Conservation (phyloP, 1,139 yeast species). For the Kurtzmaniella quercitrusa region DNA sequence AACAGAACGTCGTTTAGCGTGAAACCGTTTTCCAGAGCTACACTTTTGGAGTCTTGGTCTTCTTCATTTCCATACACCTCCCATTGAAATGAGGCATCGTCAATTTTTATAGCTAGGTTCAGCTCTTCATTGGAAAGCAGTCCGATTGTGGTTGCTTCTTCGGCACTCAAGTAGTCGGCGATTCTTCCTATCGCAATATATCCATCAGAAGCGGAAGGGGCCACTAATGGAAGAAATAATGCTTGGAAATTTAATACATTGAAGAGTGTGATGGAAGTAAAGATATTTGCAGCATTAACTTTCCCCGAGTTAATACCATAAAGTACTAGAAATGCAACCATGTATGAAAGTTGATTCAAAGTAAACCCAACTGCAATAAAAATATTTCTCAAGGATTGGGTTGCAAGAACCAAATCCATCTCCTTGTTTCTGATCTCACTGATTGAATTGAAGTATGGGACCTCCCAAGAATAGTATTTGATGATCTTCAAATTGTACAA, state of each 20-base stretch:
- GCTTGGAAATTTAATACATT: conserved; percentile 44
- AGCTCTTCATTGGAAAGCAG: conserved; percentile 6
- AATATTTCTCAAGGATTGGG: conserved; percentile 54
- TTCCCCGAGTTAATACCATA: conserved; percentile 42
- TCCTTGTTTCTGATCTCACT: conserved; percentile 43
- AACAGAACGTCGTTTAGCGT: conserved; percentile 33
- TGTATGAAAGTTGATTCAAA: conserved; percentile 60
- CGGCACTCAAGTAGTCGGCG: conserved; percentile 37
- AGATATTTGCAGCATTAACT: conserved; percentile 63
- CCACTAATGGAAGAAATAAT: conserved; percentile 64
- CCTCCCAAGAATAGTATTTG: conserved; percentile 68
- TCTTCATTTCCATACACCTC: conserved; percentile 34
- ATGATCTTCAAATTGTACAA: conserved; percentile 62
- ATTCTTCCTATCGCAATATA: conserved; percentile 55
- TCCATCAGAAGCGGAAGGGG: conserved; percentile 64
- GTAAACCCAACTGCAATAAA: conserved; percentile 51
- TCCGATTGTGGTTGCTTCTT: conserved; percentile 12
- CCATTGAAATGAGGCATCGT: conserved; percentile 31
- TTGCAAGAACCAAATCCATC: conserved; percentile 39
- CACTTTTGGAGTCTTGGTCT: conserved; percentile 9
- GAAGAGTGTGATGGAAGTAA: conserved; percentile 71
- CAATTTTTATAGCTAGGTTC: conserved; percentile 22
- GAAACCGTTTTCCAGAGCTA: conserved; percentile 6
- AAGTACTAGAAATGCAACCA: conserved; percentile 65
- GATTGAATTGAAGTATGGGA: conserved; percentile 43